These are phyloP conservation scores for Nannizziopsis barbatae DNA, from an alignment of 2,329 filamentous ascomycete species.

Conservation along the genomic window DNA sequence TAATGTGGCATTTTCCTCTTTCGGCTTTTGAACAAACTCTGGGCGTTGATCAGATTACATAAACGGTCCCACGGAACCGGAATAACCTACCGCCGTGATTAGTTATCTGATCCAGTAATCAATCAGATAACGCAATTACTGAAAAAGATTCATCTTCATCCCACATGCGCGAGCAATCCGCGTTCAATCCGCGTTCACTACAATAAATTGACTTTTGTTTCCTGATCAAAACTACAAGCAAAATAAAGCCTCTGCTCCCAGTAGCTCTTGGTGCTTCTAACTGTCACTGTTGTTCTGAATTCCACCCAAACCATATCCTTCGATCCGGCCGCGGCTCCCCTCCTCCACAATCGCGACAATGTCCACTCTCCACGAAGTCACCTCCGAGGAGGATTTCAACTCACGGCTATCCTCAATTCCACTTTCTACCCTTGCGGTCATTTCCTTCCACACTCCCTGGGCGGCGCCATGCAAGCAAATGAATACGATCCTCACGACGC, in stretches of 20 bases:
- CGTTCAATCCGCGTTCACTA: not conserved
- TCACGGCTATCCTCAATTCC: constrained; percentile 55
- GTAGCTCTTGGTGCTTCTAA: not conserved
- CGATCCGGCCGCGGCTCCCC: not conserved
- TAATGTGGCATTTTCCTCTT: not conserved
- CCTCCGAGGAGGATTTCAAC: constrained; percentile 61
- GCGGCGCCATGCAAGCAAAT: constrained; percentile 93
- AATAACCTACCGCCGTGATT: not conserved
- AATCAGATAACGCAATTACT: constrained; percentile 13
- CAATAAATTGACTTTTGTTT: not conserved
- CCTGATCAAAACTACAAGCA: not conserved
- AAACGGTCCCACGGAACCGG: not conserved
- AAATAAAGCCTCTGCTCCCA: not conserved
- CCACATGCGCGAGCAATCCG: not conserved
- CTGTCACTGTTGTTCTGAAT: not conserved
- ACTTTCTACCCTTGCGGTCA: constrained; percentile 60
- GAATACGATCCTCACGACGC: constrained; percentile 70
- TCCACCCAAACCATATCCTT: not conserved
- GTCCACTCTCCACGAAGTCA: constrained; percentile 69
- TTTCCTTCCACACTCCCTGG: constrained; percentile 96
- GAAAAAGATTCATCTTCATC: constrained; percentile 7
- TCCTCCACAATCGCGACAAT: constrained; percentile 36
- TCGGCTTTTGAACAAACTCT: not conserved
- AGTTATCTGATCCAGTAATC: constrained; percentile 7
- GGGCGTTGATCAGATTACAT: not conserved